Base-by-base conservation (phyloP, 108 stramenopile genomes). In the Parietichytrium sp. region DNA sequence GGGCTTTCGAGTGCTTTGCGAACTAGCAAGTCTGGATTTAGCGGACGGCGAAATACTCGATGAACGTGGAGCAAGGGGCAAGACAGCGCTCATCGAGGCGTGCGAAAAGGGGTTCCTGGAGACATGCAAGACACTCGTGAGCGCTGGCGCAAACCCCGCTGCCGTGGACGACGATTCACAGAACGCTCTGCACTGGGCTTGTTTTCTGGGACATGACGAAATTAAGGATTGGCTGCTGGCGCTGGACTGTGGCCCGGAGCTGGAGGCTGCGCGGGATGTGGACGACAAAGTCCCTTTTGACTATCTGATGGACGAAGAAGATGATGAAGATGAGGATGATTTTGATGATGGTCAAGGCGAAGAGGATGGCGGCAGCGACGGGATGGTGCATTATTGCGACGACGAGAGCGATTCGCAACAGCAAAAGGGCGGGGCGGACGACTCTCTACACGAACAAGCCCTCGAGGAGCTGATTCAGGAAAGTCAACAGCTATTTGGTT, bases 31-130 rank as follows among this genome's bases (percentile, higher is more conserved):
- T 16, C 36, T 23, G 8, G 12, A 23, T n/a, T 23, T 8, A 23
- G 18, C 8, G 12, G 27, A 15, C 12, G 52, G n/a, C 26, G 54
- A 54, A 54, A 23, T 42, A 0, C 42, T 72, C 61, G 61, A 72
- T 10, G n/a, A 25, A 16, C 38, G 45, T 1, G 2, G 6, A 18
- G 61, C 1, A 27, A 72, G 61, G 3, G 61, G 61, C 16, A 72
- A 72, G 42, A 33, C 61, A 7, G 6, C 45, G 10, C 45, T 72
- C 2, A 15, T 72, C 8, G 6, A 13, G 6, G 61, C 61, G 10
- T 72, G 61, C 61, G 61, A 72, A 42, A 33, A 72, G 15, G 61
- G 61, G 20, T 72, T 33, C 61, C 20, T 38, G 45, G 61, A 72
- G 45, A 72, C 61, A n/a, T 72, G 61, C 3, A 23, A 72, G 61